Conservation (phyloP, 176 grass and related monocot species). For the Secale cereale region DNA sequence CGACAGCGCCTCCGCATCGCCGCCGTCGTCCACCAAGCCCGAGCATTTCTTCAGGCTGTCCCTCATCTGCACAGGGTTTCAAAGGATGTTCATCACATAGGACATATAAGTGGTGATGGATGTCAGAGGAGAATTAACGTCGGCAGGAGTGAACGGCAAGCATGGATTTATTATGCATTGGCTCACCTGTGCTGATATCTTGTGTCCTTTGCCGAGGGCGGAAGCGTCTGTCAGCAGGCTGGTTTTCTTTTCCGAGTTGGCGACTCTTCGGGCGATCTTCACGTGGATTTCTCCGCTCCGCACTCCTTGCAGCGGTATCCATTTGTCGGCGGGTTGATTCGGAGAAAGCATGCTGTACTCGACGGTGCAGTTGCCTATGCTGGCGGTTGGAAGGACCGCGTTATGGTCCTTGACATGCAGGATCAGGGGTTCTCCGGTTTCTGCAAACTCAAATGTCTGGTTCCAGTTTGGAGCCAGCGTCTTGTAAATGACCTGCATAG, state of each 20-base stretch:
- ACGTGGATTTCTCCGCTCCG: slow-evolving; percentile 75
- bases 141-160: neutral
- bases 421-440: slow-evolving; percentile 66
- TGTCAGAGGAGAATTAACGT: neutral
- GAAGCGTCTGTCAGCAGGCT: slow-evolving; percentile 22
- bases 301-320: slow-evolving; percentile 86
- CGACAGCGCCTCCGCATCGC: slow-evolving; percentile 61
- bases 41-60: slow-evolving; percentile 59
- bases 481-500: slow-evolving; percentile 76
- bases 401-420: slow-evolving; percentile 92
- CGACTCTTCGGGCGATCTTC: slow-evolving; percentile 42
- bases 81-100: neutral
- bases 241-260: slow-evolving; percentile 36
- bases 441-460: slow-evolving; percentile 78
- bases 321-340: slow-evolving; percentile 65
- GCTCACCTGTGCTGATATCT: slow-evolving; percentile 49
- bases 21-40: slow-evolving; percentile 54
- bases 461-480: slow-evolving; percentile 82
- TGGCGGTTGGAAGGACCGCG: slow-evolving; percentile 61
- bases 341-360: slow-evolving; percentile 72
- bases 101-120: neutral
- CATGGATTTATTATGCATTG: neutral
- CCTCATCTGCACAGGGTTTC: slow-evolving; percentile 50
- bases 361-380: slow-evolving; percentile 77
- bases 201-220: slow-evolving; percentile 45